Evolutionary conservation across 192 early-diverging fungal genomes (phyloP).

Genomic region (Rhizoclosmatium globosum): DNA sequence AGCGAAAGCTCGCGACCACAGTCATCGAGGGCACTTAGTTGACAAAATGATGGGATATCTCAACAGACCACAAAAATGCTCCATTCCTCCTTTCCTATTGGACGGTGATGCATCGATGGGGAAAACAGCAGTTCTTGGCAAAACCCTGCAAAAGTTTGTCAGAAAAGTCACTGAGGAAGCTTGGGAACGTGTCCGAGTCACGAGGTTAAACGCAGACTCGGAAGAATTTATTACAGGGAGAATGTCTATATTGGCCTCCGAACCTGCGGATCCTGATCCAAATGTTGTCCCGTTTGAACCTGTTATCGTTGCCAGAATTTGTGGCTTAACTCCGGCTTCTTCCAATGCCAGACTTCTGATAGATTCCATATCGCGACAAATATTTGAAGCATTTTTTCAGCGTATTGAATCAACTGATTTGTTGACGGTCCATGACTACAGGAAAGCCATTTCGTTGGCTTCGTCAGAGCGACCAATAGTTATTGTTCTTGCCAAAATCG

Average conservation of each 20-base stretch:
- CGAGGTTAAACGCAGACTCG: background rate
- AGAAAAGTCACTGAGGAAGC: background rate
- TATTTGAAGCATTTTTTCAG: conserved; percentile 3
- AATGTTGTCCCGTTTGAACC: background rate
- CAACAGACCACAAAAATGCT: background rate
- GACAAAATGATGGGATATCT: conserved; percentile 28
- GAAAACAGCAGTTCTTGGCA: conserved; percentile 23
- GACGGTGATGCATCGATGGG: conserved; percentile 31
- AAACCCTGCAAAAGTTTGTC: conserved; percentile 20
- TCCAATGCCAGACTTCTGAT: conserved; percentile 9
- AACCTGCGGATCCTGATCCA: background rate
- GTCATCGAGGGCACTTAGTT: conserved; percentile 20
- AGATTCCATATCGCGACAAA: conserved; percentile 21
- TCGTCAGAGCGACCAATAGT: conserved; percentile 17
- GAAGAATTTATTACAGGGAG: background rate
- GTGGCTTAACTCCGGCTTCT: conserved; percentile 27
- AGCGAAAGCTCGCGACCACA: conserved; percentile 16
- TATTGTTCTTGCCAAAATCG: conserved; percentile 25
- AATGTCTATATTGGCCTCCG: background rate
- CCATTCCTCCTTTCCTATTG: conserved; percentile 23
- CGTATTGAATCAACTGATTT: conserved; percentile 8
- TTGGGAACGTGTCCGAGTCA: background rate
- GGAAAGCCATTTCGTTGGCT: conserved; percentile 14
- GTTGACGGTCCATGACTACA: background rate
- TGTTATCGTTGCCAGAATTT: conserved; percentile 22